Percentiles rank a stretch among this genome's conserved stretches.
These are phyloP conservation scores for Polyrhizophydium stewartii DNA, from an alignment of 371 early-diverging fungal genomes.

Conservation along the genomic window DNA sequence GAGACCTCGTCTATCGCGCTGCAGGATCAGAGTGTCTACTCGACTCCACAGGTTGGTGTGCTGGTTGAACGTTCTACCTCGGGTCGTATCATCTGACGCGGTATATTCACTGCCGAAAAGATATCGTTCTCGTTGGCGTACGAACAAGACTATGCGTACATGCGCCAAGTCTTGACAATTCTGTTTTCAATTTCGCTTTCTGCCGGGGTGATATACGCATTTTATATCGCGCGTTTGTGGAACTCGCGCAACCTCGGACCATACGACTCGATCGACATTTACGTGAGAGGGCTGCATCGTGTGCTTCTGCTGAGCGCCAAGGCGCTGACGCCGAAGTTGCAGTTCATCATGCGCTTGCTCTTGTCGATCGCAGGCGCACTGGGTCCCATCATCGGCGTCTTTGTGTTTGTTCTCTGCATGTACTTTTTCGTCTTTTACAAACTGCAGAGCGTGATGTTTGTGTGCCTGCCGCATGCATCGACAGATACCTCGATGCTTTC, in stretches of 20 bases:
- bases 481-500: constrained; percentile 24
- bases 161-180: constrained; percentile 27
- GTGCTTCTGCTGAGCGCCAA: no score
- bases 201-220: constrained; percentile 14
- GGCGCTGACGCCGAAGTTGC: no score
- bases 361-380: constrained; percentile 24
- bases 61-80: not conserved
- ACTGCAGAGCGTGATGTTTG: constrained; percentile 25
- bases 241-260: constrained; percentile 31
- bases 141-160: constrained; percentile 13
- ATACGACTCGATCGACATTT: constrained; percentile 32
- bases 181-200: constrained; percentile 18
- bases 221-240: constrained; percentile 33
- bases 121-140: constrained; percentile 27
- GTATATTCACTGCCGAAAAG: constrained; percentile 8
- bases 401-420: constrained; percentile 19
- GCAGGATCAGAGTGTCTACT: not conserved
- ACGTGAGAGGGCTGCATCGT: no score
- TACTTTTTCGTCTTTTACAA: constrained; percentile 45
- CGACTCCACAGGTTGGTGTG: constrained; percentile 3
- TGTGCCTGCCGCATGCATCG: constrained; percentile 27
- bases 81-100: not conserved
- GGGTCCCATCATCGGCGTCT: constrained; percentile 29
- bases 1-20: constrained; percentile 9
- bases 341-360: constrained; percentile 30